Base-by-base conservation (phyloP, 768 basidiomycete genomes). In the Mycena chlorophos region DNA sequence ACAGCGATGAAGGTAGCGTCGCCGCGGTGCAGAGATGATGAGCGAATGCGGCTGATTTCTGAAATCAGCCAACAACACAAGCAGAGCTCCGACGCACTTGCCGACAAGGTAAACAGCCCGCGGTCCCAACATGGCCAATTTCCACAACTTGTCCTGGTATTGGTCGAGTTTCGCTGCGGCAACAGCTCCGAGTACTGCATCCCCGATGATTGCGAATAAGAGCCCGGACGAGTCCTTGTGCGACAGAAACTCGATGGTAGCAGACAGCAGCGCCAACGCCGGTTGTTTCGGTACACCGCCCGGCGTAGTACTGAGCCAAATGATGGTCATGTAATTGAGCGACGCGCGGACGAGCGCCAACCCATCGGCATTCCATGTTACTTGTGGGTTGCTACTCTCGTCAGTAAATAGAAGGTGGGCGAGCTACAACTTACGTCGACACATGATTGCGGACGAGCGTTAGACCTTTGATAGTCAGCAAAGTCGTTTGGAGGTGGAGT, bases 11-110 rank as follows among this genome's bases (percentile, higher is more conserved):
- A 38, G 65, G 66, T 0, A 55, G 48, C 28, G 61, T 49, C 2
- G 58, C 51, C 4, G 65, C 65, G 4, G 69, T 66, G 3, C 73
- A 49, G 43, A 83, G 65, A 57, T 78, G 80, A 25, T 73, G 56
- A 4, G 84, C 71, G 60, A 84, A 73, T 2, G 77, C 73, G 53
- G 78, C 84, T 85, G 52, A n/a, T 57, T 22, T n/a, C 23, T 23
- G 17, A 49, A 14, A 56, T 34, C 58, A 51, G 14, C 30, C 19
- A 26, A 46, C 29, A 48, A 46, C 29, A 51, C 37, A 54, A 27
- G 30, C 5, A 22, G 39, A 10, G 63, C 79, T 71, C 52, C 84
- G 81, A 75, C 4, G 74, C 74, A 8, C 75, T 60, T 29, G 69
- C 61, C 17, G 26, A 13, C 23, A 22, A 46, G 23, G 22, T n/a